Evolutionary conservation across 768 basidiomycete genomes (phyloP).

Genomic region (Trametes gibbosa): DNA sequence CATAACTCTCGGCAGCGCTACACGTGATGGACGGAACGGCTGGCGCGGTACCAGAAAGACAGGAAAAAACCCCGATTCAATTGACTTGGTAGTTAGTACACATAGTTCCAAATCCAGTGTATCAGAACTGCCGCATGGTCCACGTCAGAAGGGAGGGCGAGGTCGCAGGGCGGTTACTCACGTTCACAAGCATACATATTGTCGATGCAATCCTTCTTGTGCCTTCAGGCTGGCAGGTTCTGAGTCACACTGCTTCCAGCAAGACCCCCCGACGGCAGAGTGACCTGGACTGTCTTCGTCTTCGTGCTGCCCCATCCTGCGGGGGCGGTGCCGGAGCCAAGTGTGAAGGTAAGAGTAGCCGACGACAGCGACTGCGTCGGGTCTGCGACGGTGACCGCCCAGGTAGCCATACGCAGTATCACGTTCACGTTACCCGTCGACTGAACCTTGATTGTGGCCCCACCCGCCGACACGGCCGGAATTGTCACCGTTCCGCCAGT

Average conservation of each 20-base stretch:
- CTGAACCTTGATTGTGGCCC: conserved; percentile 33
- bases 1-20: not conserved
- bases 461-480: conserved; percentile 19
- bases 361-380: conserved; percentile 52
- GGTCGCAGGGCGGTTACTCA: not conserved
- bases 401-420: conserved; percentile 41
- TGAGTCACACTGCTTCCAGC: conserved; percentile 47
- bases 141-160: not conserved
- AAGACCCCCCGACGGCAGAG: conserved; percentile 42
- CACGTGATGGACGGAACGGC: not conserved
- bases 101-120: not conserved
- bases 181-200: not conserved
- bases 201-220: not conserved
- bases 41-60: not conserved
- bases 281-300: conserved; percentile 34
- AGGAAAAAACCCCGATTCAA: not conserved
- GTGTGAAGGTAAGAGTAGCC: conserved; percentile 37
- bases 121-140: not conserved
- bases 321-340: conserved; percentile 26
- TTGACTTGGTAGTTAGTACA: not conserved
- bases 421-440: conserved; percentile 42
- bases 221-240: conserved; percentile 10
- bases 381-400: conserved; percentile 56
- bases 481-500: conserved; percentile 44
- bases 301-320: conserved; percentile 25